These are phyloP conservation scores for Citeromyces siamensis DNA, from an alignment of 1,139 yeast species.

Conservation along the genomic window DNA sequence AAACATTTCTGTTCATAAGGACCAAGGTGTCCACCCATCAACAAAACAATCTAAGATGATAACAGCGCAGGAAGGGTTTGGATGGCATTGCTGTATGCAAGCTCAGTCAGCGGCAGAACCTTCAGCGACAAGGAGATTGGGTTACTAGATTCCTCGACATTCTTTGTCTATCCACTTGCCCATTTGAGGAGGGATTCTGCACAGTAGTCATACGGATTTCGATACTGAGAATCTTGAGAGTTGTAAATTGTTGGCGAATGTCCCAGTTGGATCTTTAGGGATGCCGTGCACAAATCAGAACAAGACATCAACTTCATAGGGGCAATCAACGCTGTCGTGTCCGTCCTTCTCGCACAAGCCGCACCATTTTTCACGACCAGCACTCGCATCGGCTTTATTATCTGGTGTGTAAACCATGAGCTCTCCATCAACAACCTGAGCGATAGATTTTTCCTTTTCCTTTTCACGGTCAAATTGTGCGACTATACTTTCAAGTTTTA, in stretches of 20 bases:
- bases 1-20: no score
- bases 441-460: neutral
- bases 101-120: neutral
- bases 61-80: no score
- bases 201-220: neutral
- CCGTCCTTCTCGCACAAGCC: constrained; percentile 88
- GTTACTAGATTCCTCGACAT: neutral
- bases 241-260: no score
- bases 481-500: neutral
- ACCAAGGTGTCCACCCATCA: no score
- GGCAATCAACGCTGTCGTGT: constrained; percentile 79
- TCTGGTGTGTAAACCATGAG: constrained; percentile 44
- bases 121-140: neutral
- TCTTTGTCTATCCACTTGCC: neutral
- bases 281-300: no score
- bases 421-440: constrained; percentile 19
- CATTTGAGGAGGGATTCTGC: neutral
- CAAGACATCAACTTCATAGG: constrained; percentile 56
- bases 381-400: constrained; percentile 47
- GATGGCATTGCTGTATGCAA: neutral
- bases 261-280: no score
- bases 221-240: neutral
- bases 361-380: constrained; percentile 77
- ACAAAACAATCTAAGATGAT: no score
- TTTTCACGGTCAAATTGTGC: neutral